Percentiles rank a stretch among this genome's conserved stretches.
These are phyloP conservation scores for Crataegus laevigata DNA, from an alignment of 306 rosid genomes.

Conservation along the genomic window DNA sequence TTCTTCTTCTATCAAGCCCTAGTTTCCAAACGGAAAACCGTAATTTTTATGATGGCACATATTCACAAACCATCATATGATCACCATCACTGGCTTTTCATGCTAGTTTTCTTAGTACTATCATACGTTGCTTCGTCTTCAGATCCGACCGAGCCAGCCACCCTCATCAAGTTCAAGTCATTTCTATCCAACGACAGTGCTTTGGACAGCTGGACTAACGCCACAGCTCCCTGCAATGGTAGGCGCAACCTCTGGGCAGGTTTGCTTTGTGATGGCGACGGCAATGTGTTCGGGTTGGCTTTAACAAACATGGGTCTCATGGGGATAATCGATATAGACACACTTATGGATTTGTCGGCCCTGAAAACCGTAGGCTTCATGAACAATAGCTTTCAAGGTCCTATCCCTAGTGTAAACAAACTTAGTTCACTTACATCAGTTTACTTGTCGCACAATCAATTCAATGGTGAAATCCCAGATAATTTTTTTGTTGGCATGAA, in stretches of 20 bases:
- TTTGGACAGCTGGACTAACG: conserved; percentile 31
- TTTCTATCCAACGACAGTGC: conserved; percentile 33
- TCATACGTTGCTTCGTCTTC: conserved; percentile 7
- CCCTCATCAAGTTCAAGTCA: conserved; percentile 42
- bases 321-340: conserved; percentile 42
- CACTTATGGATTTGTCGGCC: conserved; percentile 25
- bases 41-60: neutral
- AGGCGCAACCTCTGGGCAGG: conserved; percentile 36
- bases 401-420: conserved; percentile 47
- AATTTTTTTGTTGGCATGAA: conserved; percentile 53
- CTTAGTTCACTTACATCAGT: conserved; percentile 29
- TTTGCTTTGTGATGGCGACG: conserved; percentile 26
- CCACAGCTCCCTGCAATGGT: conserved; percentile 25
- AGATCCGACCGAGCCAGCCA: conserved; percentile 9
- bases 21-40: neutral
- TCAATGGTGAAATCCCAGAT: conserved; percentile 44
- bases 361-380: conserved; percentile 49
- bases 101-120: conserved; percentile 7
- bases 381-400: conserved; percentile 48
- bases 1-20: neutral
- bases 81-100: conserved; percentile 6
- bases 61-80: neutral
- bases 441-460: conserved; percentile 45
- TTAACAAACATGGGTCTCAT: conserved; percentile 54
- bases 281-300: conserved; percentile 19